Evolutionary conservation across 805 yeast species (phyloP).

Genomic region (Pichia ethanolica): DNA sequence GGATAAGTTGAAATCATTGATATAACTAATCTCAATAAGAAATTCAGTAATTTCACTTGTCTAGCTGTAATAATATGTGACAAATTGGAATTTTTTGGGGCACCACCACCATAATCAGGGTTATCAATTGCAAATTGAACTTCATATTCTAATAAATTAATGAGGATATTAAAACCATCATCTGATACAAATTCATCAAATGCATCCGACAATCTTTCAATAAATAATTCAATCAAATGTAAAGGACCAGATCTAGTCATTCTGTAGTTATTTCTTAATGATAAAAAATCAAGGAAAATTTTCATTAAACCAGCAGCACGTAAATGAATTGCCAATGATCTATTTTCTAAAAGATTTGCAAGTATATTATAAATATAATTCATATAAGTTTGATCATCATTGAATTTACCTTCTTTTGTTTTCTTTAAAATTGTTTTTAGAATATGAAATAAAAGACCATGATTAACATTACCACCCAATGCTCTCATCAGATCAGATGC

Average conservation of each 20-base stretch:
- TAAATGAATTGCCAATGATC: conserved; percentile 46
- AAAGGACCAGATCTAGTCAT: conserved; percentile 58
- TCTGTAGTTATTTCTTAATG: conserved; percentile 42
- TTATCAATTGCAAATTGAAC: conserved; percentile 54
- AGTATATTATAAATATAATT: conserved; percentile 51
- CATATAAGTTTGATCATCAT: conserved; percentile 20
- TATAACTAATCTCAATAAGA: conserved; percentile 55
- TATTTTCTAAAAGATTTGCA: conserved; percentile 52
- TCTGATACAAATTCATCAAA: conserved; percentile 56
- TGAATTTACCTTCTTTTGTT: conserved; percentile 29
- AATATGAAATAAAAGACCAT: conserved; percentile 72
- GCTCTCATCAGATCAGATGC: conserved; percentile 71
- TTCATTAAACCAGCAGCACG: conserved; percentile 71
- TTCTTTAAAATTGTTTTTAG: conserved; percentile 54
- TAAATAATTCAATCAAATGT: conserved; percentile 45
- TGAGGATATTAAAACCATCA: conserved; percentile 58
- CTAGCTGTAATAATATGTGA: conserved; percentile 48
- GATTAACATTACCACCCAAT: conserved; percentile 79
- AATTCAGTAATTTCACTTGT: conserved; percentile 52
- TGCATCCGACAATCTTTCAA: conserved; percentile 38
- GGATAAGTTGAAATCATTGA: conserved; percentile 63
- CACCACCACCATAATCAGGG: conserved; percentile 48
- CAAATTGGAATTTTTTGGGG: conserved; percentile 44
- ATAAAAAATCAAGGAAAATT: conserved; percentile 55
- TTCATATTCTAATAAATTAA: conserved; percentile 55